These are phyloP conservation scores for Verticillium tricorpus DNA, from an alignment of 2,329 filamentous ascomycete species.

Conservation along the genomic window DNA sequence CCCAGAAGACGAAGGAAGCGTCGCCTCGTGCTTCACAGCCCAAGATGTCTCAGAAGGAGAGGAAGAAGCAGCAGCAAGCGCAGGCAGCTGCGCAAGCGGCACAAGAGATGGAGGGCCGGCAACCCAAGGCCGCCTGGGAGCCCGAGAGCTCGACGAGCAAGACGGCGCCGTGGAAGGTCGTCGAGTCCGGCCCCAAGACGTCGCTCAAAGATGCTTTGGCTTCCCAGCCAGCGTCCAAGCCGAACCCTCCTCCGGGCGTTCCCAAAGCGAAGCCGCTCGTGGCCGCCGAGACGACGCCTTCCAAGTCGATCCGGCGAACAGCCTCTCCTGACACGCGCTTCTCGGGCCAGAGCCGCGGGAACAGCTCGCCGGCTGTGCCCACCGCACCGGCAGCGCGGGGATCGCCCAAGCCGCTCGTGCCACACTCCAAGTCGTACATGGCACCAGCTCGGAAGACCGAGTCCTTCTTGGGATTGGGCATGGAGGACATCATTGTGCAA, in stretches of 20 bases:
- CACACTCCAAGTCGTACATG: constrained; percentile 59
- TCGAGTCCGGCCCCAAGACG: constrained; percentile 41
- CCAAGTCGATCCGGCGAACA: constrained; percentile 39
- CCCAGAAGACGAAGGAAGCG: constrained; percentile 39
- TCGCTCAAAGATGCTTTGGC: constrained; percentile 45
- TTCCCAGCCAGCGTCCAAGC: constrained; percentile 21
- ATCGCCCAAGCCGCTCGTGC: constrained; percentile 40
- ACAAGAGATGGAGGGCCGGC: constrained; percentile 25
- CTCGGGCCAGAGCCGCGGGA: constrained; percentile 47
- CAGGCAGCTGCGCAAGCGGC: constrained; percentile 45
- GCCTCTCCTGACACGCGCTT: constrained; percentile 61
- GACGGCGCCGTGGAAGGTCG: constrained; percentile 63
- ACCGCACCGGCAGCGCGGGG: constrained; percentile 19
- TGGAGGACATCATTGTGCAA: constrained; percentile 84
- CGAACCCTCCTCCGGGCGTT: constrained; percentile 17
- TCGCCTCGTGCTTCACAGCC: constrained; percentile 31
- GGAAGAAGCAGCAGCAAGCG: constrained; percentile 75
- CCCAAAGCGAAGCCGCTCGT: constrained; percentile 36
- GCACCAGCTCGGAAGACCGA: constrained; percentile 56
- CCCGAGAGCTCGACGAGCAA: constrained; percentile 31
- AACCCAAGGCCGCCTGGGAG: constrained; percentile 41
- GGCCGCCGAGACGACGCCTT: constrained; percentile 33
- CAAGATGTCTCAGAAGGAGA: constrained; percentile 87
- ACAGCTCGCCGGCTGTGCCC: constrained; percentile 23
- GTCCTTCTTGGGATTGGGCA: constrained; percentile 63